These are phyloP conservation scores for Pleurotus sapidus DNA, from an alignment of 768 basidiomycete species.

Conservation along the genomic window DNA sequence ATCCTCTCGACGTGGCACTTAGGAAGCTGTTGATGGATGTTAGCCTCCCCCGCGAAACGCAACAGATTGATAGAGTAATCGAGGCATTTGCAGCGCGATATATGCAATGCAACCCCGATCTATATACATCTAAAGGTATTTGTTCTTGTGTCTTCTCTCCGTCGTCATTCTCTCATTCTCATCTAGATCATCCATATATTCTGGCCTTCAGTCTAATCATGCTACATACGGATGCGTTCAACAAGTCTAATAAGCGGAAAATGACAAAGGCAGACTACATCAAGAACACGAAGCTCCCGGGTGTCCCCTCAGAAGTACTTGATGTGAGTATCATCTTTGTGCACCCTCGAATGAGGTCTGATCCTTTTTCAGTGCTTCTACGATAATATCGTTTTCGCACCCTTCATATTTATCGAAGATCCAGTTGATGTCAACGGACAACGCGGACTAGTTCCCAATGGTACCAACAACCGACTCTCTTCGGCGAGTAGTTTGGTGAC, in stretches of 20 bases:
- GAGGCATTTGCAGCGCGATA: constrained; percentile 92
- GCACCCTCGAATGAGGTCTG: not conserved
- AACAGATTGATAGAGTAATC: constrained; percentile 97
- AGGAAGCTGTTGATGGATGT: constrained; percentile 90
- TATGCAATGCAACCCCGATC: constrained; percentile 72
- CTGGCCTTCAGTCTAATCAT: constrained; percentile 97
- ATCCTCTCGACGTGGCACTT: constrained; percentile 90
- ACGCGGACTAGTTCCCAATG: constrained; percentile 43
- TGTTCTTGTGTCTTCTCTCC: not conserved
- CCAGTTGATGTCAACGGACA: constrained; percentile 68
- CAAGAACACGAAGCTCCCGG: constrained; percentile 87
- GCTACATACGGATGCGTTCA: constrained; percentile 98
- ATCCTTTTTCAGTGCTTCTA: constrained; percentile 73
- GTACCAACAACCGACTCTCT: constrained; percentile 30
- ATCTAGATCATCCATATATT: constrained; percentile 88
- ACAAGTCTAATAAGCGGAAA: constrained; percentile 95
- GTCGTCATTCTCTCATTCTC: not conserved
- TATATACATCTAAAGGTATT: constrained; percentile 78
- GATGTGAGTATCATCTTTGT: constrained; percentile 54
- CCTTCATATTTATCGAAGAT: constrained; percentile 96
- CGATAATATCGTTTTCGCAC: constrained; percentile 94
- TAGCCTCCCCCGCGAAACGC: constrained; percentile 90
- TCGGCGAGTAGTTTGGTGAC: constrained; percentile 24
- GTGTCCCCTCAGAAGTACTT: constrained; percentile 77
- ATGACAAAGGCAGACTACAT: constrained; percentile 96